Conservation (phyloP, 169 alveolate genomes). For the Plasmodium relictum region DNA sequence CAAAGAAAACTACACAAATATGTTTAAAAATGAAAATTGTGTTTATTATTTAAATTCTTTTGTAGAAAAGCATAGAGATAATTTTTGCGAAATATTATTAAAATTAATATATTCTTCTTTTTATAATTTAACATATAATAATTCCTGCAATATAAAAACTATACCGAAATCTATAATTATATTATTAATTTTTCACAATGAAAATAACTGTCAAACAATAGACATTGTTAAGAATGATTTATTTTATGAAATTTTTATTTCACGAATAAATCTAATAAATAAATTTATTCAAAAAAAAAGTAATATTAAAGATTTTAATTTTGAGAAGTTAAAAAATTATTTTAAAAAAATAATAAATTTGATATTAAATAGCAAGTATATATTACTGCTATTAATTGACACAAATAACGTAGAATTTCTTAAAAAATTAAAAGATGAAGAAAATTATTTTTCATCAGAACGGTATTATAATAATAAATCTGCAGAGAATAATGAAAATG, state of each 20-base stretch:
- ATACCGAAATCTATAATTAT: constrained; percentile 54
- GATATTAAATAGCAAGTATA: constrained; percentile 59
- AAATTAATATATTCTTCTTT: constrained; percentile 51
- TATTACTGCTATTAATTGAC: constrained; percentile 29
- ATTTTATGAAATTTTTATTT: constrained; percentile 29
- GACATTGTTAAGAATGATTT: constrained; percentile 46
- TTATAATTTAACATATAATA: constrained; percentile 54
- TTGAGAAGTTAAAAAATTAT: constrained; percentile 12
- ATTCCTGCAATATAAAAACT: constrained; percentile 16
- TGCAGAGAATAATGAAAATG: not conserved
- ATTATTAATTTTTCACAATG: constrained; percentile 31
- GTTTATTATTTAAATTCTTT: constrained; percentile 37
- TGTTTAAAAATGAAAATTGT: constrained; percentile 35
- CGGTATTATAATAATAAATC: not conserved
- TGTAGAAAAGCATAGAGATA: constrained; percentile 46
- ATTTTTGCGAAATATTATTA: constrained; percentile 41
- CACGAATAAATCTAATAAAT: constrained; percentile 45
- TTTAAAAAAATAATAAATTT: constrained; percentile 33
- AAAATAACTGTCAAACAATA: constrained; percentile 22
- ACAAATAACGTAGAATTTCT: not conserved
- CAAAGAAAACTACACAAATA: constrained; percentile 28
- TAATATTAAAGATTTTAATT: constrained; percentile 4
- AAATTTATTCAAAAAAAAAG: constrained; percentile 32
- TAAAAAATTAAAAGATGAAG: not conserved
- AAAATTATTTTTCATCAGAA: not conserved